Evolutionary conservation across 140 eudicot species (phyloP).

Genomic region (Erigeron philadelphicus): DNA sequence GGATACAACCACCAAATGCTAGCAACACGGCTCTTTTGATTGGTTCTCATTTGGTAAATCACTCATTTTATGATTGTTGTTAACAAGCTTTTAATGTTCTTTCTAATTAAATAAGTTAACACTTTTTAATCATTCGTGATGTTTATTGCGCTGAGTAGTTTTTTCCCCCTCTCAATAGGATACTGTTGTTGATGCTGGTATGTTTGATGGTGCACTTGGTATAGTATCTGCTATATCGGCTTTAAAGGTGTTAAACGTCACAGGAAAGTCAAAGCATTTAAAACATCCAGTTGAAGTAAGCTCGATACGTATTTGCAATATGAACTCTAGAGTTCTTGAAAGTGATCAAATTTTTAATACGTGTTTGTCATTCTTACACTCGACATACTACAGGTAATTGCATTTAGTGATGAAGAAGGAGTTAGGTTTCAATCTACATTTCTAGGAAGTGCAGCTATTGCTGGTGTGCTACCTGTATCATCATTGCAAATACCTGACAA

Average conservation of each 20-base stretch:
- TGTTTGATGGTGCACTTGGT: slow-evolving; percentile 89
- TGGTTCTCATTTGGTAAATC: slow-evolving; percentile 87
- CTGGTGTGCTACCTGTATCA: slow-evolving; percentile 78
- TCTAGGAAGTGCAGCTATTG: slow-evolving; percentile 96
- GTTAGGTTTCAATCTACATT: slow-evolving; percentile 91
- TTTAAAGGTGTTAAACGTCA: slow-evolving; percentile 60
- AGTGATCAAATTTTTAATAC: neutral
- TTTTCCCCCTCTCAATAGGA: slow-evolving; percentile 43
- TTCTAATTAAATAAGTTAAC: too few relatives aligned
- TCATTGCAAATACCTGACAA: slow-evolving; percentile 72
- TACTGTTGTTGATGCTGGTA: slow-evolving; percentile 97
- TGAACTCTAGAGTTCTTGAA: slow-evolving; percentile 6
- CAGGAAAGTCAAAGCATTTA: slow-evolving; percentile 48
- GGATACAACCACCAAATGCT: slow-evolving; percentile 57
- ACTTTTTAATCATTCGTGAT: too few relatives aligned
- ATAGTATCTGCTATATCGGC: slow-evolving; percentile 86
- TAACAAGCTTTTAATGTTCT: neutral
- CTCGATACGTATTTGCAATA: neutral
- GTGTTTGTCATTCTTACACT: slow-evolving; percentile 15
- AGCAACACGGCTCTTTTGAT: slow-evolving; percentile 62
- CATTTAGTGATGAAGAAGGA: slow-evolving; percentile 98
- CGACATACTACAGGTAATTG: slow-evolving; percentile 55
- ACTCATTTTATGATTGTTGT: neutral
- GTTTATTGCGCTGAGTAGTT: neutral
- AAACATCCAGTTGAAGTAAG: slow-evolving; percentile 85